Conservation (phyloP, 1,284 basidiomycete species). For the Microstroma glucosiphilum region DNA sequence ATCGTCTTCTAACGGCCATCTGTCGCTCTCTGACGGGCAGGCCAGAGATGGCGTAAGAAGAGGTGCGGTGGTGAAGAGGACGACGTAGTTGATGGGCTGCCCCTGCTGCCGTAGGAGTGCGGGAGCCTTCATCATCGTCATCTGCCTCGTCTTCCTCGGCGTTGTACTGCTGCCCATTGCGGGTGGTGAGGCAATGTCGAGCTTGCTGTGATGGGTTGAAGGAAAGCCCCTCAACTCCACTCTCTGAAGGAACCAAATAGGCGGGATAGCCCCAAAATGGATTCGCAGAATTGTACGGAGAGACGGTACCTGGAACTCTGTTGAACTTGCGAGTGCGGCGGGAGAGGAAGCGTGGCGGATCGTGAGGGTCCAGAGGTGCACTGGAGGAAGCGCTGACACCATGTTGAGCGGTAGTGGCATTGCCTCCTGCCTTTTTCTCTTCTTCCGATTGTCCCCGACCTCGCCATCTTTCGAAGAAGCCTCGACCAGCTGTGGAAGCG, state of each 20-base stretch:
- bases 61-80: not conserved
- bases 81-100: too few relatives aligned
- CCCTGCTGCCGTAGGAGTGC: not conserved
- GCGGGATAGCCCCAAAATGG: slow-evolving; percentile 79
- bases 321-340: slow-evolving; percentile 34
- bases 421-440: too few relatives aligned
- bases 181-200: not conserved
- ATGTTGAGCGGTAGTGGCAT: not conserved
- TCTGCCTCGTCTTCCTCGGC: not conserved
- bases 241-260: slow-evolving; percentile 19
- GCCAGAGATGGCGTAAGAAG: not conserved
- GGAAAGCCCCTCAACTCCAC: not conserved
- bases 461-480: too few relatives aligned
- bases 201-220: not conserved
- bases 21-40: slow-evolving; percentile 15
- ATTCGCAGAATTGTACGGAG: slow-evolving; percentile 57
- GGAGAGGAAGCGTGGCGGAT: slow-evolving; percentile 27
- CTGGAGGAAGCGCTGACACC: not conserved
- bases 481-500: too few relatives aligned
- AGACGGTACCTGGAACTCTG: slow-evolving; percentile 36
- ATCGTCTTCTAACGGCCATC: slow-evolving; percentile 31
- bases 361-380: slow-evolving; percentile 11
- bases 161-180: not conserved
- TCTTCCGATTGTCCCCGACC: too few relatives aligned
- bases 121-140: too few relatives aligned